Evolutionary conservation across 129 eudicot species (phyloP).

Genomic region (Kitagawia praeruptora): DNA sequence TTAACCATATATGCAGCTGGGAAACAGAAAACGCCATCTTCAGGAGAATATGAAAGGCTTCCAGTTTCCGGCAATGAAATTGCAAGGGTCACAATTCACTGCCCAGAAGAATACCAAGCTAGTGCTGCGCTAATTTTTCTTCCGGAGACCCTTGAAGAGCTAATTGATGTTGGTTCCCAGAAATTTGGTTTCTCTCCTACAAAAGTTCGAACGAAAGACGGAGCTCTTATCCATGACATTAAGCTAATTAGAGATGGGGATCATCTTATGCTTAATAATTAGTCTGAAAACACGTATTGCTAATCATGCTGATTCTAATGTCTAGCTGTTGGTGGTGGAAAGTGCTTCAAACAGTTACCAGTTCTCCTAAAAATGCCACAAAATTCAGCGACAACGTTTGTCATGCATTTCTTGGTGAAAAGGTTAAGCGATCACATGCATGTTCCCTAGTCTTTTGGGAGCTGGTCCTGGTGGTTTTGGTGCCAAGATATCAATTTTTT

Average conservation of each 20-base stretch:
- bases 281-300: background rate
- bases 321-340: background rate
- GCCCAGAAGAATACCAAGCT: constrained; percentile 38
- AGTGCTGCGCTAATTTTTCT: constrained; percentile 39
- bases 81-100: constrained; percentile 48
- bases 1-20: constrained; percentile 25
- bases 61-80: constrained; percentile 16
- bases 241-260: constrained; percentile 72
- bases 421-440: background rate
- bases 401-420: background rate
- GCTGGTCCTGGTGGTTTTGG: background rate
- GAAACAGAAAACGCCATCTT: constrained; percentile 17
- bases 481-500: background rate
- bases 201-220: constrained; percentile 37
- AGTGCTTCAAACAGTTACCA: background rate
- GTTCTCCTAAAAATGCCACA: background rate
- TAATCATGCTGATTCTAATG: background rate
- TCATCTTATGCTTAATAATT: constrained; percentile 43
- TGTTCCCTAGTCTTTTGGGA: background rate
- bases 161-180: constrained; percentile 37
- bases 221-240: constrained; percentile 55
- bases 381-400: background rate
- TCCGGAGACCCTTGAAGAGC: constrained; percentile 53
- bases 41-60: constrained; percentile 12
- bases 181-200: constrained; percentile 40